Conservation (phyloP, 108 stramenopile genomes). For the Ochromonas danica region DNA sequence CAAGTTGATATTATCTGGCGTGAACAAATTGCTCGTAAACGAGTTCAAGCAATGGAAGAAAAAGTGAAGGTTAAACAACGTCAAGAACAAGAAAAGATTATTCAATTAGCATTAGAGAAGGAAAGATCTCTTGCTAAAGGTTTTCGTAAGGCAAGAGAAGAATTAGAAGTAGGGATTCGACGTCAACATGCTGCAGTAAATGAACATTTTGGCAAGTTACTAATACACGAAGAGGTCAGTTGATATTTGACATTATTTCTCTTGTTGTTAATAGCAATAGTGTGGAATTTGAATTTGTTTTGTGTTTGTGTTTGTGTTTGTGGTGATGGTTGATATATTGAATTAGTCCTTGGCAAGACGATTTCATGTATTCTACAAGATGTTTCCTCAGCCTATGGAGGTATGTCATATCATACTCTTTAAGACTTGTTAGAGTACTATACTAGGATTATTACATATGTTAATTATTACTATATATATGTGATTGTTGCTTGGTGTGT, state of each 20-base stretch:
- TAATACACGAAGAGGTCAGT: not conserved
- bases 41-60: conserved; percentile 7
- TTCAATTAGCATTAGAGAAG: not conserved
- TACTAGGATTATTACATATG: no score
- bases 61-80: not conserved
- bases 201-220: not conserved
- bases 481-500: not conserved
- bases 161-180: conserved; percentile 1
- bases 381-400: conserved; percentile 1
- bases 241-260: not conserved
- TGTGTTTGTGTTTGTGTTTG: no score
- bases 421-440: no score
- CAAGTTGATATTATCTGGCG: conserved; percentile 31
- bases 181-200: not conserved
- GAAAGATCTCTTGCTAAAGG: not conserved
- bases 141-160: not conserved
- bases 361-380: not conserved
- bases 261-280: not conserved
- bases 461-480: no score
- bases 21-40: conserved; percentile 11
- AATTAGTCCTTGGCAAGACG: not conserved
- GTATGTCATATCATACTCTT: not conserved
- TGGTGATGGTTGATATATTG: no score
- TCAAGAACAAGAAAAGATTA: not conserved
- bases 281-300: no score